Conservation (phyloP, 1,284 basidiomycete genomes). For the Cryptococcus floricola region DNA sequence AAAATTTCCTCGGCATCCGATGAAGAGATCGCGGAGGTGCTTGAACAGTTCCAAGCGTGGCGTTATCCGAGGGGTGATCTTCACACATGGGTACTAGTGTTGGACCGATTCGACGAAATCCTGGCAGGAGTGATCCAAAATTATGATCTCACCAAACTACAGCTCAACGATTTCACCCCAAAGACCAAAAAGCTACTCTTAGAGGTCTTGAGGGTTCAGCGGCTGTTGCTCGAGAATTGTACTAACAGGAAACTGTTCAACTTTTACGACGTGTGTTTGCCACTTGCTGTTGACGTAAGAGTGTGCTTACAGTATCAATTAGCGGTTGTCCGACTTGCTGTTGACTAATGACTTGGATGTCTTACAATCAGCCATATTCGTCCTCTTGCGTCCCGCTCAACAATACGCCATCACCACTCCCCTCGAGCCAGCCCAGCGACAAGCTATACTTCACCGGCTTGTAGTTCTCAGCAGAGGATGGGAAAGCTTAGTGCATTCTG, state of each 20-base stretch:
- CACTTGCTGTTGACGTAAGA: neutral
- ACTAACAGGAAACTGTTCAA: constrained; percentile 96
- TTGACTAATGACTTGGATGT: constrained; percentile 86
- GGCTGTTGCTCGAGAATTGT: constrained; percentile 91
- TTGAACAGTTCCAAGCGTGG: constrained; percentile 56
- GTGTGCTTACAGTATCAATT: constrained; percentile 5
- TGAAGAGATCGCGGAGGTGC: constrained; percentile 22
- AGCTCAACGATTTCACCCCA: constrained; percentile 74
- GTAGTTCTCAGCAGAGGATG: constrained; percentile 43
- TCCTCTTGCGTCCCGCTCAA: constrained; percentile 87
- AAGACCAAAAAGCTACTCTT: constrained; percentile 71
- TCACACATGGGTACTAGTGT: constrained; percentile 90
- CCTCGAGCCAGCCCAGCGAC: constrained; percentile 53
- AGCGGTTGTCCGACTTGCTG: constrained; percentile 87
- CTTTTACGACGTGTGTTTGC: constrained; percentile 82
- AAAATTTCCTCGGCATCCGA: constrained; percentile 25
- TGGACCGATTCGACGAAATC: constrained; percentile 90
- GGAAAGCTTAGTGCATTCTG: constrained; percentile 45
- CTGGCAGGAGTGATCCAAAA: constrained; percentile 76
- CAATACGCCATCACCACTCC: constrained; percentile 79
- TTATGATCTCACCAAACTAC: constrained; percentile 60
- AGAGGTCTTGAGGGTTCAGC: constrained; percentile 81
- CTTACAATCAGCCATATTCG: constrained; percentile 74
- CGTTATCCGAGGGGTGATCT: constrained; percentile 95
- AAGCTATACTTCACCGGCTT: constrained; percentile 37